Evolutionary conservation across 345 rosid genomes (phyloP), one percentile per base, ranked within the genome.

Genomic region (Bruguiera gymnorhiza): DNA sequence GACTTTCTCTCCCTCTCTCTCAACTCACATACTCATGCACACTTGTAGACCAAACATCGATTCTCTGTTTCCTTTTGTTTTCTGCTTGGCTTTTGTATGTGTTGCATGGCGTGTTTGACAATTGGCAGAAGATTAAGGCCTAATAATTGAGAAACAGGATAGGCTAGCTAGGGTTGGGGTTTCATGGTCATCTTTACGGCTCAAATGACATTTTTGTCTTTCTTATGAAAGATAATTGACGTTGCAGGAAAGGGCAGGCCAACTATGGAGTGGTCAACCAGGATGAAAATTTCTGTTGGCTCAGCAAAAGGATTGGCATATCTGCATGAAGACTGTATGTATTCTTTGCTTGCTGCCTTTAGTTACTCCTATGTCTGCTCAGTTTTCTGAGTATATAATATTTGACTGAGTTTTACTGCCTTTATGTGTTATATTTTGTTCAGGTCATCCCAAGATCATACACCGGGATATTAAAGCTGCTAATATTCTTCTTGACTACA

Each of bases 211-310:
- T 23, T 18, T 20, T 66, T 34, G 67, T 78, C 66, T 72, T 32
- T 78, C 69, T 72, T 39, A 67, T 39, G 26, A 46, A 31, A 67
- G 32, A 63, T 36, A 34, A 36, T 66, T 27, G 54, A 26, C 24
- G 34, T 70, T 79, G 67, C 78, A 93, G 98, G 89, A 70, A 84
- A 88, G 76, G 90, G 74, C 7, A 75, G 89, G 37, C 77, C 67
- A 31, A 63, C 65, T 46, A 72, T 77, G 62, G 54, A 31, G 46
- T 77, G 76, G 70, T 62, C 71, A 51, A 65, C 63, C 4, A 39
- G 70, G 39, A 67, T 72, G 73, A 68, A 60, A 59, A 64, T 73
- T 31, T 70, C 76, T n/a, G 8, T 64, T 29, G 73, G 70, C 26
- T 60, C 73, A 5, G 77, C 76, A 9, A 73, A 72, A 73, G 77